Evolutionary conservation across 75 land plant genomes (phyloP), one percentile per base, ranked within the genome.

Genomic region (Cupressus sempervirens): DNA sequence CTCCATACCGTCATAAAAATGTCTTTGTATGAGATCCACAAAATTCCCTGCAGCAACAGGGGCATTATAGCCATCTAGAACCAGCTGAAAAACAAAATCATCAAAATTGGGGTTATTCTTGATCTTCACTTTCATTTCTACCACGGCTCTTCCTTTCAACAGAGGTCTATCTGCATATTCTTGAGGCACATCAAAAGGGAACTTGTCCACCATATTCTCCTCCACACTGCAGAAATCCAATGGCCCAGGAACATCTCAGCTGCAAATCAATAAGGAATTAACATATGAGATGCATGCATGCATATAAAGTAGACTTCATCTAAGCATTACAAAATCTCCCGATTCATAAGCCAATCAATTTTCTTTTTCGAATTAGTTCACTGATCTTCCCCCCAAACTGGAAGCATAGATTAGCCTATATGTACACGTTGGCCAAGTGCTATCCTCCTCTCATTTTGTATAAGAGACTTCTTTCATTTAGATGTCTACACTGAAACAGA

Each of bases 171-270:
- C 91, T 34, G 87, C 91, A 88, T 93, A 98, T 86, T 96, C 97
- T 85, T 95, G 92, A 3, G 99, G 99, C 54, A 98, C 94, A 83
- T 95, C 95, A 84, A 89, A 98, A 29, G 99, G 99, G 83, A 98
- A 98, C 75, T 91, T 91, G 83, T 91, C 94, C 83, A 98, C 98
- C 99, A 98, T 98, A 83, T 94, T 96, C 93, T 98, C 99, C 90
- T 98, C 99, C 87, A 98, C 92, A 98, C 99, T 98, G 99, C 99
- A 93, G 98, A 96, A 94, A 94, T 85, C 88, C 94, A 96, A 93
- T 90, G 92, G 91, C 90, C 89, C 91, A 94, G 93, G 96, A 95
- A 92, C 91, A 93, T 94, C 92, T 94, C 96, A 94, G 96, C 96
- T 94, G 96, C 96, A 94, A 56, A 92, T 92, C 92, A 92, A 91